Evolutionary conservation across 306 rosid genomes (phyloP), one percentile per base, ranked within the genome.

Genomic region (Cucurbita argyrosperma): DNA sequence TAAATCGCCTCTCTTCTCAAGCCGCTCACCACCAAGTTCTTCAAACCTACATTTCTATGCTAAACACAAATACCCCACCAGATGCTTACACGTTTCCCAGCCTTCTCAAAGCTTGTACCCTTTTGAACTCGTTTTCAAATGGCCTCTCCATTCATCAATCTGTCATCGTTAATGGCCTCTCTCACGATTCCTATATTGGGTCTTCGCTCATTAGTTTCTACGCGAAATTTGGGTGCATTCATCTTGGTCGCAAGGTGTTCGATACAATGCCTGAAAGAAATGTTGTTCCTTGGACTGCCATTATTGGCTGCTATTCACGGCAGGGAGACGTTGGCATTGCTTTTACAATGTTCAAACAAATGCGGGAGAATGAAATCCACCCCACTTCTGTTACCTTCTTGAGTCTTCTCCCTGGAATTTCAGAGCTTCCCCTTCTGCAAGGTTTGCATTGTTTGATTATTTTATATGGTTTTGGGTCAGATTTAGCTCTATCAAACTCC

Each of bases 211-310:
- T 75, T 10, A 75, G 14, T 38, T 75, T 75, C 72, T 75, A 75
- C 19, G 57, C 50, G 1, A 75, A 75, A 53, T 75, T 75, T 49
- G 78, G 72, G 35, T 61, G 49, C 49, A 30, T 75, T 18, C n/a
- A 45, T 37, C 3, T 58, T 50, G 72, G 50, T 50, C 78, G 50
- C 42, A 75, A 75, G 53, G 60, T 75, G 58, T 75, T 75, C 38
- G 78, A 75, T 62, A 18, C 35, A 75, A 75, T 75, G 78, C 78
- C 72, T 6, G 60, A 75, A 7, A 75, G 71, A 62, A 75, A 75
- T 61, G 78, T 60, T 75, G 78, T 75, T 75, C 78, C 78, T 49
- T 75, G 78, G 78, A 75, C 78, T 18, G 11, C 72, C 62, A 10
- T 75, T 35, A 75, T 75, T n/a, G 78, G 78, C 2, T 75, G 72